Percentiles rank a stretch among this genome's conserved stretches.
These are phyloP conservation scores for Blastobotrys indianensis DNA, from an alignment of 1,139 yeast species.

Conservation along the genomic window DNA sequence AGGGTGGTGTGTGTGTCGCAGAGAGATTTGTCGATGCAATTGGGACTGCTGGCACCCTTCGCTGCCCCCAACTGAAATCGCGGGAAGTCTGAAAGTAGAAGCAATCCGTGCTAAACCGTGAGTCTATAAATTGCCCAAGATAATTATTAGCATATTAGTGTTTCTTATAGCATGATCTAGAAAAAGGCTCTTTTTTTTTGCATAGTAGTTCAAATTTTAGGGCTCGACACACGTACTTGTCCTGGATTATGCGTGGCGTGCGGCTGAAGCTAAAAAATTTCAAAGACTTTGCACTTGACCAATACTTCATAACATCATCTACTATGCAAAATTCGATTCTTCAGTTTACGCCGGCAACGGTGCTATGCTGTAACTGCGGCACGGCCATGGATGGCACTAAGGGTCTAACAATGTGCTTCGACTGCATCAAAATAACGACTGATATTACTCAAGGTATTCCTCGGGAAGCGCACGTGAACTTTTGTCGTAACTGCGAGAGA, in stretches of 20 bases:
- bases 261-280: neutral
- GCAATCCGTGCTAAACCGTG: too few species aligned
- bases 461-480: constrained; percentile 85
- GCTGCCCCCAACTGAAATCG: too few species aligned
- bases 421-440: constrained; percentile 88
- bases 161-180: too few species aligned
- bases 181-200: too few species aligned
- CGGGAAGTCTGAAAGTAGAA: too few species aligned
- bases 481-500: constrained; percentile 96
- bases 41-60: too few species aligned
- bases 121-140: too few species aligned
- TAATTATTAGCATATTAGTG: too few species aligned
- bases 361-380: constrained; percentile 97
- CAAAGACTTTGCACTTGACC: neutral
- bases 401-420: constrained; percentile 95
- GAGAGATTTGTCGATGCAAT: too few species aligned
- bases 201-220: too few species aligned
- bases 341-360: constrained; percentile 42
- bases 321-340: neutral
- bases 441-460: constrained; percentile 96
- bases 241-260: neutral
- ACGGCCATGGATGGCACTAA: constrained; percentile 93
- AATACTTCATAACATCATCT: neutral
- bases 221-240: neutral
- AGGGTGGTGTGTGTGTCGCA: too few species aligned